Base-by-base conservation (phyloP, 2,329 filamentous ascomycete species). In the Aspergillus sp. region DNA sequence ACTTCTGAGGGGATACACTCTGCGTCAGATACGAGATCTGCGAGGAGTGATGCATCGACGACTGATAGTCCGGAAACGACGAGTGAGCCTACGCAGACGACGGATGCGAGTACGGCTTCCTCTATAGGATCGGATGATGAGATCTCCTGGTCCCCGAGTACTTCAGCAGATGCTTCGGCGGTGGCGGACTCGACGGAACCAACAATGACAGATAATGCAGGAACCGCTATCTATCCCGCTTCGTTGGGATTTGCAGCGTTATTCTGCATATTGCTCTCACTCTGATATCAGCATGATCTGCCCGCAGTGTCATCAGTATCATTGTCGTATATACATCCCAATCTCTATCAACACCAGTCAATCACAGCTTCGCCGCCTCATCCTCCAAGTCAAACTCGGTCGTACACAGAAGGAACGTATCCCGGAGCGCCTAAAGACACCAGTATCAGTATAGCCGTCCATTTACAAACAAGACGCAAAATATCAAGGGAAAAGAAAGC, bases 371-470 rank as follows among this genome's bases (percentile, higher is more conserved):
- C 15, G 54, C 25, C 25, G n/a, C 15, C 23, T 56, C 45, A n/a
- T 23, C 61, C 61, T 79, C 75, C 15, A 77, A 61, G 56, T 75
- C 80, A 62, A 84, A 70, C 76, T 85, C 83, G 54, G 79, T 84
- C 57, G 83, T 85, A 70, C 81, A 84, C 57, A 85, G 68, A 67
- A 85, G 82, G 64, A 79, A 81, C 11, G 83, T 85, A 75, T 85
- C 83, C 59, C 71, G 77, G 72, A 85, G 71, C 64, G 80, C 80
- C 62, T 80, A 48, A 8, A 45, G 2, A 23, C 25, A 17, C 55
- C 64, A 60, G 53, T 19, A 69, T 54, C 19, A 19, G 19, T 19
- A 19, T 19, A 63, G 8, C 31, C 11, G 3, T 17, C 11, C 6
- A 17, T n/a, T n/a, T 2, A 15, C 19, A 19, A 19, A 19, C 19